Base-by-base conservation (phyloP, 305 asterid genomes). In the Fraxinus paxiana region DNA sequence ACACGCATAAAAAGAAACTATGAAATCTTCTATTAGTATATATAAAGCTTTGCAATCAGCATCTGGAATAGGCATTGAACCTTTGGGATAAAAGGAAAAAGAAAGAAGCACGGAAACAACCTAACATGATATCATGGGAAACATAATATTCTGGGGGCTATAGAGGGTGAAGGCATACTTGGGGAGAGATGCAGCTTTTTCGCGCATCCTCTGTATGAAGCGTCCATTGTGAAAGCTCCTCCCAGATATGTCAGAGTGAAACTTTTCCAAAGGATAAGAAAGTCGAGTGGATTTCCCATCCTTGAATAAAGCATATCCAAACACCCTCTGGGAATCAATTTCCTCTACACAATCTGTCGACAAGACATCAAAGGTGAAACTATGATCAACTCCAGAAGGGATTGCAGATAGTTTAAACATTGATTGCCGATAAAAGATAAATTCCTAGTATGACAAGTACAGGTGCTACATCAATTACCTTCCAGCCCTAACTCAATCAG, bases 201-300 rank as follows among this genome's bases (percentile, higher is more conserved):
- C 90, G 13, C 98, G 90, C 97, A 95, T 89, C 81, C 93, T 88
- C 82, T 88, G 97, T 17, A 95, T 89, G 89, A 95, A 95, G 15
- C 98, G 94, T 1, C 97, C 98, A 67, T 95, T 91, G 69, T 95
- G 98, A 83, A 93, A 95, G 89, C 98, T 92, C 86, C 98, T 88
- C 6, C 98, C 98, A 0, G 98, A 85, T 9, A 95, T 94, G 83
- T 92, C 98, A 1, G 93, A 77, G 59, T 93, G 90, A 80, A 90
- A 95, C 34, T 88, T 91, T 84, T 93, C 98, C 86, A 93, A 80
- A 28, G 98, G 98, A 85, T 95, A 95, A 61, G 97, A 86, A 67
- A 95, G 91, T 6, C 86, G 84, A 20, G 96, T 91, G 80, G 87
- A 86, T 82, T 89, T 92, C 38, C 98, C 98, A 65, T 92, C 98